Conservation (phyloP, 2,329 filamentous ascomycete species). For the Arthrobotrys iridis region DNA sequence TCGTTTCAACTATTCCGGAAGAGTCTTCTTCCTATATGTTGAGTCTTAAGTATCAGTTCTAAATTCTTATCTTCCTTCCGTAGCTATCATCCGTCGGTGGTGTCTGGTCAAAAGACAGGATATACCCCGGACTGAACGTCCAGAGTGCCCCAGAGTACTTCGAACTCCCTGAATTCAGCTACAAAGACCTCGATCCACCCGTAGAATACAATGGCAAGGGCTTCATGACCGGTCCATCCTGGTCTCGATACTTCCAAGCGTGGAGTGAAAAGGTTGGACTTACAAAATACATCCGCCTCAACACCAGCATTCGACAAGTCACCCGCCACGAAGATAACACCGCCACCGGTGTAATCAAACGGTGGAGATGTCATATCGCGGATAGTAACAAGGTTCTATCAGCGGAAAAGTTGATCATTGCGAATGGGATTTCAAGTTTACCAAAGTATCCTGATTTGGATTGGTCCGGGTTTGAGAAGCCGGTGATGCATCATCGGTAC, state of each 20-base stretch:
- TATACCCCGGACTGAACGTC: constrained; percentile 64
- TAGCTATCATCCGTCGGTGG: constrained; percentile 61
- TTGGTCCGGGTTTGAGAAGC: constrained; percentile 65
- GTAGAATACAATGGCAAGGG: constrained; percentile 65
- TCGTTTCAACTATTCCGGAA: neutral
- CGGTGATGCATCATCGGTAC: constrained; percentile 70
- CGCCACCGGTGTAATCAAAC: neutral
- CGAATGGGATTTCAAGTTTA: constrained; percentile 70
- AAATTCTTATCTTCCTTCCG: neutral
- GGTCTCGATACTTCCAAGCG: constrained; percentile 69
- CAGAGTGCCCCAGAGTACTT: constrained; percentile 63
- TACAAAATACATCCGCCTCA: constrained; percentile 64
- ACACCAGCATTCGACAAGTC: constrained; percentile 62
- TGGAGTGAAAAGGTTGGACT: constrained; percentile 69
- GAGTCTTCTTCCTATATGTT: neutral
- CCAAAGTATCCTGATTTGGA: constrained; percentile 67
- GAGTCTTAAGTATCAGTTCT: too few relatives aligned
- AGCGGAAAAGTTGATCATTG: constrained; percentile 68
- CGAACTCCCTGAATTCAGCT: constrained; percentile 62
- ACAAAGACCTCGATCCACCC: constrained; percentile 52
- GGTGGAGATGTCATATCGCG: constrained; percentile 53
- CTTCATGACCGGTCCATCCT: constrained; percentile 69
- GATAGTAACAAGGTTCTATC: constrained; percentile 53
- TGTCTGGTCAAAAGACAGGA: constrained; percentile 62
- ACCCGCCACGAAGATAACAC: constrained; percentile 60